Percentiles rank a stretch among this genome's conserved stretches.
Conservation (phyloP, 805 yeast genomes). For the Spathaspora passalidarum region DNA sequence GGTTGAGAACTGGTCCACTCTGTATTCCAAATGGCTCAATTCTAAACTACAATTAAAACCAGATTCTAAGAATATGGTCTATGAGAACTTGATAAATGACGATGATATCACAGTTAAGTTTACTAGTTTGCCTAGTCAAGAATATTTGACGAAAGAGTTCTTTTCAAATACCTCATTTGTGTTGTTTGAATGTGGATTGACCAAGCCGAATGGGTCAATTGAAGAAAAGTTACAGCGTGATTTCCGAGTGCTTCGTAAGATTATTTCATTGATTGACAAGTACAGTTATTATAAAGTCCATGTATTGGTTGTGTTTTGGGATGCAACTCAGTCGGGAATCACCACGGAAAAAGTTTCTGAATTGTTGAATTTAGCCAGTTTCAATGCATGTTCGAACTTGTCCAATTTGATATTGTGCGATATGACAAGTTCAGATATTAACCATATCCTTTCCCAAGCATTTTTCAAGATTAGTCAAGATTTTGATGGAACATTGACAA, state of each 20-base stretch:
- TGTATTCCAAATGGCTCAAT: conserved; percentile 49
- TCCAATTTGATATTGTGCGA: conserved; percentile 27
- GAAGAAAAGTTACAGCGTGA: conserved; percentile 38
- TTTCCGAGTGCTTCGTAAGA: conserved; percentile 28
- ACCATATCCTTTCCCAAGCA: conserved; percentile 20
- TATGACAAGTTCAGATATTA: conserved; percentile 30
- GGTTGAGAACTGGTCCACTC: conserved; percentile 47
- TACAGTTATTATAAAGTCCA: conserved; percentile 38
- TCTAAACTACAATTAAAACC: conserved; percentile 39
- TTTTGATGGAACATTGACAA: conserved; percentile 28
- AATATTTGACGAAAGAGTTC: conserved; percentile 31
- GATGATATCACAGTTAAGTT: conserved; percentile 31
- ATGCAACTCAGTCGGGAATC: conserved; percentile 18
- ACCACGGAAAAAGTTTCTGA: conserved; percentile 12
- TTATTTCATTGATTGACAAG: conserved; percentile 30
- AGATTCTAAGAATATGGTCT: conserved; percentile 23
- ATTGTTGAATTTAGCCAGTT: conserved; percentile 14
- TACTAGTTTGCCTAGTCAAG: conserved; percentile 39
- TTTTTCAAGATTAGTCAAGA: conserved; percentile 17
- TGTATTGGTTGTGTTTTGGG: conserved; percentile 44
- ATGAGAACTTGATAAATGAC: conserved; percentile 21
- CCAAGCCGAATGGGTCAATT: conserved; percentile 12
- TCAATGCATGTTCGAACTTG: conserved; percentile 12
- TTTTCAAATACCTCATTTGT: conserved; percentile 43
- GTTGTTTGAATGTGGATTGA: conserved; percentile 52